Evolutionary conservation across 306 rosid species (phyloP), one percentile per base, ranked within the genome.

Genomic region (Begonia fuchsioides): DNA sequence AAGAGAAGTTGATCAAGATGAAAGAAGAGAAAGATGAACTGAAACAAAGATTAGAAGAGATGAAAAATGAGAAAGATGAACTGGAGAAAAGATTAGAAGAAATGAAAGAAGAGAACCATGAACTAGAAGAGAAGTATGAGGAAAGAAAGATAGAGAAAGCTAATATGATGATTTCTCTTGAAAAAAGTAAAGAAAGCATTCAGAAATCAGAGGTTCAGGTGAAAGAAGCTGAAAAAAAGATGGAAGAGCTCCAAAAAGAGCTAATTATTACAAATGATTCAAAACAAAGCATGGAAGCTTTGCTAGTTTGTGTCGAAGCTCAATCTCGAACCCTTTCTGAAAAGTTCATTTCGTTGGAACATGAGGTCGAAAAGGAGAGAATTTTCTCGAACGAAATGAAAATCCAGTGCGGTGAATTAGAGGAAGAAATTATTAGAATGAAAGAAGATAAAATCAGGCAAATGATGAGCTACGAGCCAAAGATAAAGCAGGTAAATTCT

Each of bases 401-500:
- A 13, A 56, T 44, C 17, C 68, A 64, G 72, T 82, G 76, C 60
- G 73, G 54, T 57, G 65, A 63, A 39, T 50, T 83, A 58, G 79
- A 83, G 53, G 77, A 79, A 51, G 76, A 75, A 77, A 62, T 83
- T 38, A 57, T 71, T 53, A 77, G 64, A 15, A 69, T 54, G 52
- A 74, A 54, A 49, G 76, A 77, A 61, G 86, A 80, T 63, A 57
- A 59, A 41, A 56, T 73, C 47, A 70, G 63, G 48, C 73, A 76
- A 61, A 59, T 58, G 19, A 56, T 73, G 52, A 56, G 52, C 54
- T 59, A 54, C 46, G 93, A 78, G 64, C 35, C 61, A 67, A 88
- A 78, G 78, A 72, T 81, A 64, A 83, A 88, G 64, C 88, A 88
- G 88, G 94, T 87, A 57, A n/a, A 1, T 64, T 60, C 64, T 70